Evolutionary conservation across 225 moss, liverwort and hornwort species (phyloP).

Genomic region (Thuidium tamariscinum): DNA sequence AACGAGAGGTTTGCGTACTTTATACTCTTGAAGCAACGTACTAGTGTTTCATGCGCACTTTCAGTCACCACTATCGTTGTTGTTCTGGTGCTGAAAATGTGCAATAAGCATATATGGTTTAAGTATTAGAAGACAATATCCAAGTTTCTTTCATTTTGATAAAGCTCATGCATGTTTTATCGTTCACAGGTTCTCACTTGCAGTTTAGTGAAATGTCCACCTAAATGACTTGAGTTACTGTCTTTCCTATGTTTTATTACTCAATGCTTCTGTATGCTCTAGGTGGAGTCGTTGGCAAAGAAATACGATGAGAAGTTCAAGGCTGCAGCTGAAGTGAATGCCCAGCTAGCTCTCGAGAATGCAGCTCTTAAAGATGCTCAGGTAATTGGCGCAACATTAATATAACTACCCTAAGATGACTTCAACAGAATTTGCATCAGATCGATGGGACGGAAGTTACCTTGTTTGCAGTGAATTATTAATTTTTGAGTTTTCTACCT

Average conservation of each 20-base stretch:
- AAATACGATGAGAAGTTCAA: constrained; percentile 99
- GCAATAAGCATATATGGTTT: neutral
- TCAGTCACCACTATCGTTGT: neutral
- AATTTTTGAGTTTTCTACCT: neutral
- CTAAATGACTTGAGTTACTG: neutral
- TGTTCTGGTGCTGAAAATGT: neutral
- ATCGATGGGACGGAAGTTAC: neutral
- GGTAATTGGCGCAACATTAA: constrained; percentile 16
- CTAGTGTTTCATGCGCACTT: neutral
- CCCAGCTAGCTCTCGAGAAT: constrained; percentile 73
- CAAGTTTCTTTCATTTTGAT: neutral
- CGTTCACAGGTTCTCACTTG: neutral
- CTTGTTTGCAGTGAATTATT: neutral
- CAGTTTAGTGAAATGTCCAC: neutral
- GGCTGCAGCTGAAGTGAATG: constrained; percentile 74
- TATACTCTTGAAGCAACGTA: neutral
- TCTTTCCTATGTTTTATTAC: neutral
- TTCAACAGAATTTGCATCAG: neutral
- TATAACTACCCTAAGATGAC: neutral
- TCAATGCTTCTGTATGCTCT: neutral
- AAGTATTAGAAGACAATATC: neutral
- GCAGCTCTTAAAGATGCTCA: constrained; percentile 74
- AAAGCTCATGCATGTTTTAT: neutral
- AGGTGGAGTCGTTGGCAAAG: constrained; percentile 91
- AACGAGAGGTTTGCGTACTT: constrained; percentile 65